These are phyloP conservation scores for Picea glauca DNA, from an alignment of 75 land plant species.

Conservation along the genomic window DNA sequence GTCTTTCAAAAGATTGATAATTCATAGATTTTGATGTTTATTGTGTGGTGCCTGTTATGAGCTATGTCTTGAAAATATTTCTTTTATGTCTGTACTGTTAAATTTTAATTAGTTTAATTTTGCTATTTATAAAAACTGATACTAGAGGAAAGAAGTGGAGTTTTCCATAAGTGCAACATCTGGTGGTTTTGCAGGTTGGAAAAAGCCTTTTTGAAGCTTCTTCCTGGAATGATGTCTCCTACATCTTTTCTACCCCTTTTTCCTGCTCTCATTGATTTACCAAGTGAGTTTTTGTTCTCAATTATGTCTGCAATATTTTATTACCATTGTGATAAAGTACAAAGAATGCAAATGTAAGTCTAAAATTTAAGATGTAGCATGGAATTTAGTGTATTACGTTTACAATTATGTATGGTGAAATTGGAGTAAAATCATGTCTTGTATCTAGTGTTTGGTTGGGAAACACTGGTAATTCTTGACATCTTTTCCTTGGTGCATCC, in stretches of 20 bases:
- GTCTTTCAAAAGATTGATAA: neutral
- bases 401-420: neutral
- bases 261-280: constrained; percentile 84
- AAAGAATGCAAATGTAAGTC: neutral
- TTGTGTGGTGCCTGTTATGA: neutral
- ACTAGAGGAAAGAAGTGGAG: neutral
- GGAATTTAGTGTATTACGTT: neutral
- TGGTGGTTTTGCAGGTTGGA: constrained; percentile 54
- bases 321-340: neutral
- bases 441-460: neutral
- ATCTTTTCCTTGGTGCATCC: neutral
- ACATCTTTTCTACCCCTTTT: constrained; percentile 89
- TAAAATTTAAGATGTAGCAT: neutral
- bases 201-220: constrained; percentile 54
- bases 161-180: neutral
- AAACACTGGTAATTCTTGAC: neutral
- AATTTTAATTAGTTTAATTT: neutral
- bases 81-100: neutral
- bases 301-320: neutral
- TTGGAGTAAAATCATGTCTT: neutral
- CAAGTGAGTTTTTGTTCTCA: constrained; percentile 61
- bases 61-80: neutral
- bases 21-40: neutral
- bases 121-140: neutral
- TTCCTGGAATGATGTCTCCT: constrained; percentile 73